Base-by-base conservation (phyloP, 345 rosid species). In the Brassica carinata region DNA sequence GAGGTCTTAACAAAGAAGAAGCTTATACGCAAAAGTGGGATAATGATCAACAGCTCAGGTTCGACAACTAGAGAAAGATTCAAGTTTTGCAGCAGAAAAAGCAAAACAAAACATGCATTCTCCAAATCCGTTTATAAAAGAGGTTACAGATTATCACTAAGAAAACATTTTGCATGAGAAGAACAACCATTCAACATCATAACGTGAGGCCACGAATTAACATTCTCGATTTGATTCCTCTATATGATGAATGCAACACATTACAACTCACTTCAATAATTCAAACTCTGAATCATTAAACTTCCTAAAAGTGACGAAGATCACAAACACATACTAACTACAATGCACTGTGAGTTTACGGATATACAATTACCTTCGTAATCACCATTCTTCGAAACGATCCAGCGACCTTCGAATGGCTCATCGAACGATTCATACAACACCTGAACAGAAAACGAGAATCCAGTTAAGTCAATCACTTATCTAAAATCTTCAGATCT, bases 331-430 rank as follows among this genome's bases (percentile, higher is more conserved):
- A 76, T 1, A 30, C 62, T 66, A 15, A 61, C 64, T 34, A 61
- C 70, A 72, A 66, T 72, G 45, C 74, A 66, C 14, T 67, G 2
- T 0, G n/a, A 0, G 34, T 2, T 40, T 7, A 14, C 2, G 8
- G 9, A 8, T 10, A 23, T 23, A 11, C 17, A 13, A 8, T 30
- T 36, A 92, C 96, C 98, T 76, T 83, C 65, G 78, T 93, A 93
- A 0, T 90, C 98, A 31, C 77, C 84, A 74, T 89, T 93, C 77
- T 84, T 83, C 18, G 98, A 93, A 62, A 89, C 86, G 75, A 85
- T 80, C 98, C 98, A 93, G 62, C 92, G 87, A 8, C 94, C 93
- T 30, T 89, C 93, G 61, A 91, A 93, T 0, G 92, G 10, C 78
- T 91, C 91, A 13, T 89, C 96, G 51, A 91, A 93, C 13, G 94